Evolutionary conservation across 805 yeast genomes (phyloP).

Genomic region (Torulaspora delbrueckii): DNA sequence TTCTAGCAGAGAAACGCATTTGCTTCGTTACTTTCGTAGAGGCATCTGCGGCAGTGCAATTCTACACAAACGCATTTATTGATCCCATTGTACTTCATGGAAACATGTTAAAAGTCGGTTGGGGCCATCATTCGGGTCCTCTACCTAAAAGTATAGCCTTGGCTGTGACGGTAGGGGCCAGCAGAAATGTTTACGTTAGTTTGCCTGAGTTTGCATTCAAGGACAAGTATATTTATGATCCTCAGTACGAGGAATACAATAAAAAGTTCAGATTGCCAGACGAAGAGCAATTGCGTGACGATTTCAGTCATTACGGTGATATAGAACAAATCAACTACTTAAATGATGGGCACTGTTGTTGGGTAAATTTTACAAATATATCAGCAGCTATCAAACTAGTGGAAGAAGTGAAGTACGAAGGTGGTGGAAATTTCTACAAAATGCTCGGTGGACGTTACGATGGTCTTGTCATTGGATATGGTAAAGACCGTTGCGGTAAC

Average conservation of each 20-base stretch:
- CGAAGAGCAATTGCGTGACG: constrained; percentile 49
- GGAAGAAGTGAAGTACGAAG: constrained; percentile 44
- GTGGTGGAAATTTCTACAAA: constrained; percentile 35
- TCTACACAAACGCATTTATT: constrained; percentile 54
- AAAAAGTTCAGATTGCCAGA: constrained; percentile 38
- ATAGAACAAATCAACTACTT: constrained; percentile 72
- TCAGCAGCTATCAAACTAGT: constrained; percentile 59
- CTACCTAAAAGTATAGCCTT: constrained; percentile 49
- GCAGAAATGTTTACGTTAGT: constrained; percentile 73
- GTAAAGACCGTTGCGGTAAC: constrained; percentile 78
- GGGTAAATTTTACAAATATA: constrained; percentile 65
- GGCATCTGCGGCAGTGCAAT: constrained; percentile 59
- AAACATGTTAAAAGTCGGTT: constrained; percentile 57
- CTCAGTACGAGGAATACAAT: constrained; percentile 30
- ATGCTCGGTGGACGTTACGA: constrained; percentile 45
- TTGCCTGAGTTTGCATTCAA: constrained; percentile 42
- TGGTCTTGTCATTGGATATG: constrained; percentile 58
- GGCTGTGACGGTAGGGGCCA: constrained; percentile 70
- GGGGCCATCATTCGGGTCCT: constrained; percentile 69
- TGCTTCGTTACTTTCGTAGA: constrained; percentile 71
- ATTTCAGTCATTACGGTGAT: constrained; percentile 61
- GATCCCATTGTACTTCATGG: constrained; percentile 61
- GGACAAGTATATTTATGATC: constrained; percentile 33
- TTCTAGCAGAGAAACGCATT: constrained; percentile 47
- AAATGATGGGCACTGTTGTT: constrained; percentile 67